Evolutionary conservation across 2,329 filamentous ascomycete genomes (phyloP).

Genomic region (Coniella vitis): DNA sequence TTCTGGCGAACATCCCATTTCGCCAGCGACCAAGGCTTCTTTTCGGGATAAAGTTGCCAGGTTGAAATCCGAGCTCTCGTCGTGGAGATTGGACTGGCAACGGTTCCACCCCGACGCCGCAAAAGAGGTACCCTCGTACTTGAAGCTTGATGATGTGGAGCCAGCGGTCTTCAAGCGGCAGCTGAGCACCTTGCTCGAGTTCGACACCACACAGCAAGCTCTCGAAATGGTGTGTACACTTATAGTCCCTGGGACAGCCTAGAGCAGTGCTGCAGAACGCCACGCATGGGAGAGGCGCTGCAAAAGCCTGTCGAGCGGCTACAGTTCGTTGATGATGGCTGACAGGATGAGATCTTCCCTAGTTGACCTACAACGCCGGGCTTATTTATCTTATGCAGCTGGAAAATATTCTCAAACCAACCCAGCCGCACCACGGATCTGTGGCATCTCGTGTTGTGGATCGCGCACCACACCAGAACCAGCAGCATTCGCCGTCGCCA

Average conservation of each 20-base stretch:
- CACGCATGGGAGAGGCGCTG: no score
- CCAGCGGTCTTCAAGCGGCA: slow-evolving; percentile 12
- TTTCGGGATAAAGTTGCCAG: slow-evolving; percentile 6
- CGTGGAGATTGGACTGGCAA: slow-evolving; percentile 11
- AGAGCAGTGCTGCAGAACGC: no score
- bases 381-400: slow-evolving; percentile 15
- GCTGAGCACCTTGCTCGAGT: slow-evolving; percentile 10
- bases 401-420: slow-evolving; percentile 11
- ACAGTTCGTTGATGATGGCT: not conserved
- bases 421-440: slow-evolving; percentile 5
- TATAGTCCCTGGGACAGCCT: no score
- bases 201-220: slow-evolving; percentile 13
- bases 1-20: slow-evolving; percentile 11
- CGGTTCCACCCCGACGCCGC: slow-evolving; percentile 1
- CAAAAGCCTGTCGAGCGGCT: not conserved
- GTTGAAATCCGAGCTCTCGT: not conserved
- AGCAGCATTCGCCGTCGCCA: not conserved
- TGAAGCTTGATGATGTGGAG: slow-evolving; percentile 7
- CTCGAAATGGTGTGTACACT: slow-evolving; percentile 9
- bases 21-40: slow-evolving; percentile 2
- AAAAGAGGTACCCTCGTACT: slow-evolving; percentile 9
- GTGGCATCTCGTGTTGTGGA: not conserved
- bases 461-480: not conserved
- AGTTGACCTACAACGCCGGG: slow-evolving; percentile 15
- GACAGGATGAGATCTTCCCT: no score